Conservation (phyloP, 495 filamentous ascomycete genomes). For the Xylaria bambusicola region DNA sequence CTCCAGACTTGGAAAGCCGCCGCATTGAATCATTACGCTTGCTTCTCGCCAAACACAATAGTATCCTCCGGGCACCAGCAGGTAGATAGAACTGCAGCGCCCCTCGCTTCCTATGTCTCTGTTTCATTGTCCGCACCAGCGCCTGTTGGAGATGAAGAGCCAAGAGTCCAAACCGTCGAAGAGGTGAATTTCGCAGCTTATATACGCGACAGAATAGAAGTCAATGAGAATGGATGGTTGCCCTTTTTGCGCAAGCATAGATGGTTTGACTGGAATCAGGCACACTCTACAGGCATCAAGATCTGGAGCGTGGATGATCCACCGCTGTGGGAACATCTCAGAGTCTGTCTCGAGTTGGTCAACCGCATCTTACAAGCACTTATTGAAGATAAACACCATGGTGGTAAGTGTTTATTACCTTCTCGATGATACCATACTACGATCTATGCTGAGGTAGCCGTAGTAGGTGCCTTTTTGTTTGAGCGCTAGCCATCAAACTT, state of each 20-base stretch:
- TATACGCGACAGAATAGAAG: not conserved
- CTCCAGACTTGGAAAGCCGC: not conserved
- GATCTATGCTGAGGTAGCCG: not conserved
- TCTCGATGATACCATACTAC: not conserved
- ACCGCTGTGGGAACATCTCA: not conserved
- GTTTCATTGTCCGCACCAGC: not conserved
- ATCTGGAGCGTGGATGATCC: conserved; percentile 4
- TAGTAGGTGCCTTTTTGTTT: not conserved
- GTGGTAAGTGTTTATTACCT: not conserved
- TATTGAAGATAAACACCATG: conserved; percentile 2
- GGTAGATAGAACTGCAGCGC: not conserved
- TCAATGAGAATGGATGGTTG: not conserved
- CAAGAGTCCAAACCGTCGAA: not conserved
- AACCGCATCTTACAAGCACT: not conserved
- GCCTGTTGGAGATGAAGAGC: not conserved
- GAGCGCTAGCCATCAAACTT: not conserved
- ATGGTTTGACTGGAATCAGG: not conserved
- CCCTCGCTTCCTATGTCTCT: not conserved
- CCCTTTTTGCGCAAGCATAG: not conserved
- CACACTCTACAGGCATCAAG: not conserved
- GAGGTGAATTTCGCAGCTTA: not conserved
- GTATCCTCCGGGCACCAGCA: not conserved
- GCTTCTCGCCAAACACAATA: not conserved
- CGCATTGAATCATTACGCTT: not conserved
- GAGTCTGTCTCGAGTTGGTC: not conserved